Base-by-base conservation (phyloP, 352 stramenopile species). In the Elongisporangium prolatum region DNA sequence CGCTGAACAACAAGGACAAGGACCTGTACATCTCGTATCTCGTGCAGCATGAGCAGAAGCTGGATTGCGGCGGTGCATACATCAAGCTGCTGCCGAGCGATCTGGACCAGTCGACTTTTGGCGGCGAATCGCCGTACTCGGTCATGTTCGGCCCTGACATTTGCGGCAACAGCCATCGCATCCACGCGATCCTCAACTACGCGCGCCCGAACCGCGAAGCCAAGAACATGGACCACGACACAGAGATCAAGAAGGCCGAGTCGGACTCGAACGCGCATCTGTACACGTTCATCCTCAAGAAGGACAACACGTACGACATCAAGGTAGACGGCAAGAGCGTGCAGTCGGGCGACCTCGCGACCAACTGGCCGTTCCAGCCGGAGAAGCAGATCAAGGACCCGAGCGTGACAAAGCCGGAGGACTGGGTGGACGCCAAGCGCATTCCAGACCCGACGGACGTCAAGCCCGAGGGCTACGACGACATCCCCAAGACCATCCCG, bases 61-160 rank as follows among this genome's bases (percentile, higher is more conserved):
- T 99, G 47, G 97, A 99, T 72, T 99, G 98, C 78, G 98, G 97
- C 59, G 98, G 98, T 60, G 97, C 96, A 11, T 99, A 99, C 91
- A 98, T 99, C 72, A 99, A 99, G 80, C 87, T 99, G 51, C 73
- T 99, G 47, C 86, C 93, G 21, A 81, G 75, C n/a, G 81, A 88
- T 24, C 88, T 98, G 60, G 93, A 98, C 69, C 71, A 96, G 63
- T 78, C 62, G 22, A 96, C 83, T 44, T 99, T 99, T 74, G 95
- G 92, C 56, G 96, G 96, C 37, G 96, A 99, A 56, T 96, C 94
- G 37, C 78, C 87, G 8, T 99, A 99, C 73, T 67, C 72, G 48
- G 85, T 99, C 70, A 99, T 99, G 98, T 99, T 99, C 76, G 98
- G 98, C 60, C 98, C 98, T 3, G 98, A 99, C 74, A 97, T 99